Evolutionary conservation across 176 grass and related monocot species (phyloP).

Genomic region (Carex parvula): DNA sequence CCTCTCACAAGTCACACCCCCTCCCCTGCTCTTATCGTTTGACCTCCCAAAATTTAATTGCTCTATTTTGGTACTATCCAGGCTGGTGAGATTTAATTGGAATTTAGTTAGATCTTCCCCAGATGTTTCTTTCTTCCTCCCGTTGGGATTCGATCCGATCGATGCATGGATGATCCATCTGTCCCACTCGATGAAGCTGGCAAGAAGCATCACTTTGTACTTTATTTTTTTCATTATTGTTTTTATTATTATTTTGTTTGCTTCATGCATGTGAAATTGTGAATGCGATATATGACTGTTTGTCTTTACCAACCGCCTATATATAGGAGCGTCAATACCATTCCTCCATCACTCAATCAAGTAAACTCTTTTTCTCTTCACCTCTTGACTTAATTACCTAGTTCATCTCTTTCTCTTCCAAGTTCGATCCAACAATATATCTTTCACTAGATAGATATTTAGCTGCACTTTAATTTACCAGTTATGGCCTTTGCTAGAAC

Average conservation of each 20-base stretch:
- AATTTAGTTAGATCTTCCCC: not conserved
- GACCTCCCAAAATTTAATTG: not conserved
- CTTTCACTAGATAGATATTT: not conserved
- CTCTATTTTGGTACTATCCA: too few relatives aligned
- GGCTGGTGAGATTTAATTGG: not conserved
- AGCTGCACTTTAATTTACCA: not conserved
- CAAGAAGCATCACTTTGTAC: not conserved
- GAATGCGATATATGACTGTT: not conserved
- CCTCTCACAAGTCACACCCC: not conserved
- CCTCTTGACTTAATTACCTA: not conserved
- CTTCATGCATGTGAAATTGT: slow-evolving; percentile 7
- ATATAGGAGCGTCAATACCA: not conserved
- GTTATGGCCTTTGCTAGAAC: not conserved
- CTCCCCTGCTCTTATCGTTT: not conserved
- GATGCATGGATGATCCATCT: not conserved
- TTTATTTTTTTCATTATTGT: not conserved
- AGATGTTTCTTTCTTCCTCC: not conserved
- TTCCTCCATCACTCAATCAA: slow-evolving; percentile 9
- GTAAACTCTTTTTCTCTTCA: not conserved
- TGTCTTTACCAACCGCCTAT: not conserved
- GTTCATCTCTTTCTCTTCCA: not conserved
- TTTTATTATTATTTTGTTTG: not conserved
- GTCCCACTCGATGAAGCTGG: slow-evolving; percentile 23
- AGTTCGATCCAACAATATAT: not conserved
- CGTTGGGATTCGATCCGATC: slow-evolving; percentile 17